Conservation (phyloP, 2,329 filamentous ascomycete species). For the Whalleya microplaca region DNA sequence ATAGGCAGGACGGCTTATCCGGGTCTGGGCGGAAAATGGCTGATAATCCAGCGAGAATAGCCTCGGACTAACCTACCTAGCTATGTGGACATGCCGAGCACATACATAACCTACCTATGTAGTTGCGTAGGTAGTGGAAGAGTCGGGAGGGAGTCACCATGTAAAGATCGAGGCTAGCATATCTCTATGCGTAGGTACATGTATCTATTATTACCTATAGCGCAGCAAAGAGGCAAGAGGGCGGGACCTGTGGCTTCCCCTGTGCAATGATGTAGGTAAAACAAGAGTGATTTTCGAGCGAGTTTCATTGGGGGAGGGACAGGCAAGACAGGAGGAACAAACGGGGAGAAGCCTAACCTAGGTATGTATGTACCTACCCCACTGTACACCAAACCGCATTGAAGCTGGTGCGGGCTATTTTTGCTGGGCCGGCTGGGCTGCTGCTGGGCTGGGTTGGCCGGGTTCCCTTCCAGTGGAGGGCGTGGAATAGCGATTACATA, state of each 20-base stretch:
- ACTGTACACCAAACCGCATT: conserved; percentile 17
- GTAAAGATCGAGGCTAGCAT: too few relatives aligned
- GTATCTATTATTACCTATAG: too few relatives aligned
- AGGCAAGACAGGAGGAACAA: background rate
- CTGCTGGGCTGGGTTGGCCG: too few relatives aligned
- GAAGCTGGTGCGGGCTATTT: conserved; percentile 18
- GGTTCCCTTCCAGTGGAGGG: too few relatives aligned
- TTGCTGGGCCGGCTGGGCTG: background rate
- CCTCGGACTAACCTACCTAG: conserved; percentile 23
- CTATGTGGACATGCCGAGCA: background rate
- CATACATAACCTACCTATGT: too few relatives aligned
- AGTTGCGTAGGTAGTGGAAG: too few relatives aligned
- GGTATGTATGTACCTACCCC: background rate
- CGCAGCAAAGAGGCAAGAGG: too few relatives aligned
- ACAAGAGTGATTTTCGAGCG: background rate
- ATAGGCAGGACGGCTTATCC: conserved; percentile 4
- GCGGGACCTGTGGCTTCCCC: too few relatives aligned
- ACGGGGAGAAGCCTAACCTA: background rate
- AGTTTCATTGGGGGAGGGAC: background rate
- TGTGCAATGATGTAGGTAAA: background rate
- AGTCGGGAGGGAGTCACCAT: too few relatives aligned
- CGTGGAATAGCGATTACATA: too few relatives aligned
- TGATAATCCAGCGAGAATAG: conserved; percentile 6
- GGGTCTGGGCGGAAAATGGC: too few relatives aligned
- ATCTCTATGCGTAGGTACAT: too few relatives aligned